Evolutionary conservation across 1,284 basidiomycete genomes (phyloP).

Genomic region (Paramarasmius palmivorus): DNA sequence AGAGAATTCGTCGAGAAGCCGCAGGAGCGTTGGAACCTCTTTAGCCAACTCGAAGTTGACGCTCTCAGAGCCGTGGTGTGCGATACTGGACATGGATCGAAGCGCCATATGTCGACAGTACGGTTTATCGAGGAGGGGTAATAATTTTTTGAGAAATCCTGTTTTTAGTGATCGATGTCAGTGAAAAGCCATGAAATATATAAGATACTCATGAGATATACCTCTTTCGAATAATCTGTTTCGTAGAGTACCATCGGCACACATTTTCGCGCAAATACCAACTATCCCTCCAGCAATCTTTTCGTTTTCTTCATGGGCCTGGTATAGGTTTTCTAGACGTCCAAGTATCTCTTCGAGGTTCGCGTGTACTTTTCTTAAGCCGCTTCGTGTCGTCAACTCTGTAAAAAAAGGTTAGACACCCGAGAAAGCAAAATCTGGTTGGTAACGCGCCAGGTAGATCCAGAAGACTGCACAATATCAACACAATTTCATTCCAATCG

Average conservation of each 20-base stretch:
- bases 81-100: conserved; percentile 54
- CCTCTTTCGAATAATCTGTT: conserved; percentile 32
- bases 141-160: conserved; percentile 56
- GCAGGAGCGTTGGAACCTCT: conserved; percentile 37
- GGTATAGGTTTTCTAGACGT: conserved; percentile 46
- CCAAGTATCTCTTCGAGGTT: conserved; percentile 52
- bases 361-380: conserved; percentile 60
- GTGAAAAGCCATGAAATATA: background rate
- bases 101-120: conserved; percentile 51
- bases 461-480: conserved; percentile 49
- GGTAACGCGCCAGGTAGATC: conserved; percentile 46
- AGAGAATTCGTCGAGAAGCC: conserved; percentile 46
- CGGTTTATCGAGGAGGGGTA: conserved; percentile 50
- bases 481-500: conserved; percentile 47
- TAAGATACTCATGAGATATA: conserved; percentile 7
- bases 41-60: conserved; percentile 53
- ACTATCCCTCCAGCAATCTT: conserved; percentile 54
- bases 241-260: conserved; percentile 49
- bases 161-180: background rate
- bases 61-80: conserved; percentile 57
- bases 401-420: background rate
- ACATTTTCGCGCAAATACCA: conserved; percentile 65
- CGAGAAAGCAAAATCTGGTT: background rate
- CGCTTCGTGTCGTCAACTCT: conserved; percentile 57
- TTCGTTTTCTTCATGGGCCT: conserved; percentile 35